A percentile compares a stretch with the other conserved stretches of the same genome.
Conservation (phyloP, 192 early-diverging fungal genomes). For the Diversispora epigaea region DNA sequence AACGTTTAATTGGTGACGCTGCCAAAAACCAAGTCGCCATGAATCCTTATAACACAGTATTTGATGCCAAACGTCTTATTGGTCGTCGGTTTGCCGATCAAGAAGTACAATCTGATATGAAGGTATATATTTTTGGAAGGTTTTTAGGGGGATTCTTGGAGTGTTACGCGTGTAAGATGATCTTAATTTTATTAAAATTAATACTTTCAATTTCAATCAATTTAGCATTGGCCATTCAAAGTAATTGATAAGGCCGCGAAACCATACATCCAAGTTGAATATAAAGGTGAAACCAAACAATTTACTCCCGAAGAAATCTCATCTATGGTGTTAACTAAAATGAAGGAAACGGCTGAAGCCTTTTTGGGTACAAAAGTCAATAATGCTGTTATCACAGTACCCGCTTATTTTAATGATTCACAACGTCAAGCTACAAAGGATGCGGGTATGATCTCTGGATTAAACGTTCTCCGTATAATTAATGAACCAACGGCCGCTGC, state of each 20-base stretch:
- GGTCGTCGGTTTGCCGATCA: conserved; percentile 88
- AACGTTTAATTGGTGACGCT: conserved; percentile 98
- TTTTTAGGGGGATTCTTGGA: neutral
- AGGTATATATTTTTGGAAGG: conserved; percentile 40
- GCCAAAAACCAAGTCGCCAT: conserved; percentile 99
- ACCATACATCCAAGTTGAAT: conserved; percentile 89
- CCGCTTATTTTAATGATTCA: conserved; percentile 98
- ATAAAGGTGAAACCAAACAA: conserved; percentile 94
- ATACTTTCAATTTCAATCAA: neutral
- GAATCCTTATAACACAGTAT: conserved; percentile 98
- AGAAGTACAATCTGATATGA: conserved; percentile 99
- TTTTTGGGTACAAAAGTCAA: conserved; percentile 81
- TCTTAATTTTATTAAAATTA: neutral
- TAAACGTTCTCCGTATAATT: conserved; percentile 99
- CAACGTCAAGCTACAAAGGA: conserved; percentile 99
- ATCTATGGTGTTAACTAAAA: conserved; percentile 97
- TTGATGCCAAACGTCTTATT: conserved; percentile 98
- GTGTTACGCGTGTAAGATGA: neutral
- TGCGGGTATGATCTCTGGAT: conserved; percentile 92
- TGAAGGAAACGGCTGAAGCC: conserved; percentile 96
- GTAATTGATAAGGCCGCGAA: conserved; percentile 84
- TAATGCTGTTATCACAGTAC: conserved; percentile 97
- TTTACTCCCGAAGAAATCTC: conserved; percentile 98
- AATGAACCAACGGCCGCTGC: conserved; percentile 99
- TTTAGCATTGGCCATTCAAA: conserved; percentile 93